Base-by-base conservation (phyloP, 495 filamentous ascomycete species). In the Annulohypoxylon stygium region DNA sequence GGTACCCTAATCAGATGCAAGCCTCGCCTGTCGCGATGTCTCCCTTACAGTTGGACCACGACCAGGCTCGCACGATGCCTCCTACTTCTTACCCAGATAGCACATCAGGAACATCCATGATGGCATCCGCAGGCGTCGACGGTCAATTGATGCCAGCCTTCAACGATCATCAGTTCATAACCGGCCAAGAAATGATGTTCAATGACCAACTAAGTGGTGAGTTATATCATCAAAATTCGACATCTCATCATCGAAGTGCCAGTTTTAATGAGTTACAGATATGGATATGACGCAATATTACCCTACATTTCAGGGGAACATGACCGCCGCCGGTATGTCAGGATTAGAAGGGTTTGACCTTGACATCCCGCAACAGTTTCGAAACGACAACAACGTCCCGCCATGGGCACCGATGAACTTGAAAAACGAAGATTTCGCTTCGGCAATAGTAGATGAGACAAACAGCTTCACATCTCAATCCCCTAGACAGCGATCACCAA, bases 321-420 rank as follows among this genome's bases (percentile, higher is more conserved):
- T 76, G 51, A n/a, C 50, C 25, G 53, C 59, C 57, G 59, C 59
- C 61, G 68, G 67, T 30, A 67, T 74, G 45, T 45, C 70, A 16
- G 64, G 65, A 14, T 64, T 78, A 20, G 74, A 57, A 26, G 74
- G 70, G 26, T 71, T 72, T 36, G 75, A 79, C 36, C 72, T 83
- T 30, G 75, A 72, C 16, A 82, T 81, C 58, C 77, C 76, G 12
- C 70, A 76, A 36, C 74, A 74, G 7, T 69, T 79, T 47, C 81
- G 79, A 57, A 73, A 77, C 39, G 69, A 65, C 23, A 69, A 61
- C 53, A 70, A 82, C 36, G 77, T 78, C 34, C 74, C 79, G 50
- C 81, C 82, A 50, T 85, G 83, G 83, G 77, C 79, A 48, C 76
- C 79, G 36, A 65, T 73, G 36, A 76, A 77, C 53, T 60, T 82